Evolutionary conservation across 805 yeast genomes (phyloP), one percentile per base, ranked within the genome.

Genomic region (Metschnikowia amazonensis): DNA sequence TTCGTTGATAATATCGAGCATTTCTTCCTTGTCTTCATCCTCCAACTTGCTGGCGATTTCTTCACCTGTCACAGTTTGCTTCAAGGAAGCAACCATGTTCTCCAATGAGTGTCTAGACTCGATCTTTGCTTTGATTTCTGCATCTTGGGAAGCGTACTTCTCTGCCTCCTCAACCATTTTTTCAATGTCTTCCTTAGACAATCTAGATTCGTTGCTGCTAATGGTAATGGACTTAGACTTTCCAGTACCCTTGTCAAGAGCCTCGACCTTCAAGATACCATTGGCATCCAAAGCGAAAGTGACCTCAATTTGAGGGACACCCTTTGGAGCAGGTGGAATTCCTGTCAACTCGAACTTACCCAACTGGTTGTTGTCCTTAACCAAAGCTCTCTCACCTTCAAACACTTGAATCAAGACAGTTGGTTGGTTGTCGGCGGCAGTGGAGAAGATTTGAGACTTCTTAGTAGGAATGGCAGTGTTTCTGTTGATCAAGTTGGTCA

Each of bases 21-120:
- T 74, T 56, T 92, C 77, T 74, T 89, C 96, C 75, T 86, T 86
- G 70, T 92, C 98, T 48, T 89, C 96, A 60, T 84, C 96, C 45
- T 80, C 87, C 59, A 94, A 72, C 74, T 87, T 85, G 55, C 83
- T 42, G 25, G 50, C 51, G 49, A 46, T 50, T 38, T 52, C 58
- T 43, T 54, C 53, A 18, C 46, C 52, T n/a, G 27, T 43, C 23
- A 55, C 32, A 40, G 46, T 50, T 30, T 33, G 43, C 54, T 53
- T 52, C 44, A 48, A 38, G 34, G 42, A 29, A 46, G 52, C 50
- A 2, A 53, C 53, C 27, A 51, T 51, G 50, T 55, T 50, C 46
- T 55, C 58, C 45, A 55, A 48, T 9, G 54, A 45, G 47, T 55
- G 54, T 51, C 56, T 55, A 23, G 57, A 30, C 46, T 53, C 59